These are phyloP conservation scores for Phytophthora syringae DNA, from an alignment of 352 stramenopile genomes.

Conservation along the genomic window DNA sequence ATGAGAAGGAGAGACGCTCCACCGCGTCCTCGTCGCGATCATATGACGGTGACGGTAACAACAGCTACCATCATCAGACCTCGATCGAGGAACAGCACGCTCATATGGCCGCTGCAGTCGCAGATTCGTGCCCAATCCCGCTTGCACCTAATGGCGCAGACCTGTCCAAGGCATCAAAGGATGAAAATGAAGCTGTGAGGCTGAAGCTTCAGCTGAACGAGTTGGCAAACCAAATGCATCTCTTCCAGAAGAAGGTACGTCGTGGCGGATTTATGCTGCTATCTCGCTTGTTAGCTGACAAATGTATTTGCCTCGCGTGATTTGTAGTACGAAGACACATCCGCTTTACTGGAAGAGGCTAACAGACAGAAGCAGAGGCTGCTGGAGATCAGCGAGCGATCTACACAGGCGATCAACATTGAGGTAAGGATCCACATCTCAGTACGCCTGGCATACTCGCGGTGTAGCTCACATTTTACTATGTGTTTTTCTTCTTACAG, in stretches of 20 bases:
- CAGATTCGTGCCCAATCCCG: conserved; percentile 54
- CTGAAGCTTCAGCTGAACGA: conserved; percentile 54
- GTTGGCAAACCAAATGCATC: conserved; percentile 48
- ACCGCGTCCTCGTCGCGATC: conserved; percentile 48
- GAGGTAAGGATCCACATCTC: conserved; percentile 46
- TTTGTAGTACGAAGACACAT: conserved; percentile 60
- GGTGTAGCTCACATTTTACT: conserved; percentile 8
- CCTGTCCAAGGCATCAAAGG: conserved; percentile 26
- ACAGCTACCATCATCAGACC: conserved; percentile 38
- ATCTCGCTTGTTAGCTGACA: neutral
- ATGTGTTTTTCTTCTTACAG: conserved; percentile 32
- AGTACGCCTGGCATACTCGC: neutral
- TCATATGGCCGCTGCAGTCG: conserved; percentile 49
- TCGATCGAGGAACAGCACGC: conserved; percentile 42
- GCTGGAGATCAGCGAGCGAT: conserved; percentile 50
- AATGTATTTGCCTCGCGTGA: neutral
- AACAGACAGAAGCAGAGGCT: conserved; percentile 65
- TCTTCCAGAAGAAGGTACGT: conserved; percentile 59
- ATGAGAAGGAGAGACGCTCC: conserved; percentile 46
- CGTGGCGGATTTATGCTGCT: neutral
- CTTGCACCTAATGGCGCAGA: conserved; percentile 31
- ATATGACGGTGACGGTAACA: conserved; percentile 41
- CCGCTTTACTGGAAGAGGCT: conserved; percentile 54
- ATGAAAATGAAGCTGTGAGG: conserved; percentile 50
- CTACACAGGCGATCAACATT: conserved; percentile 59